Conservation (phyloP, 2,329 filamentous ascomycete species). For the Alternaria sp. region DNA sequence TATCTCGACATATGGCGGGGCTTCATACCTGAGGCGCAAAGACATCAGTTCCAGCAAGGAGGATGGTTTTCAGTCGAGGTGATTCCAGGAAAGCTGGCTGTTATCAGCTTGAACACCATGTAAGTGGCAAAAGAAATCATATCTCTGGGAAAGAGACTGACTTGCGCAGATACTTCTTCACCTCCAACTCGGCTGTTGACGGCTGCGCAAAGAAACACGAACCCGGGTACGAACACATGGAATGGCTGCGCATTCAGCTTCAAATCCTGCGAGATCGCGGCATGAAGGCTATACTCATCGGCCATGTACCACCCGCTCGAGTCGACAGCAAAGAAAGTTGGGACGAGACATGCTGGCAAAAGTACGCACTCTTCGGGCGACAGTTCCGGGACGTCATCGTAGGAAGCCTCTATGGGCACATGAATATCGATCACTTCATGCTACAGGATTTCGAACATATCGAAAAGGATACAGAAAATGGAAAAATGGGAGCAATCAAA, state of each 20-base stretch:
- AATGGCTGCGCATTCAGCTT: conserved; percentile 92
- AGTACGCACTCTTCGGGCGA: conserved; percentile 88
- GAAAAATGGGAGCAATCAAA: conserved; percentile 49
- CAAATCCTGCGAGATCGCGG: conserved; percentile 81
- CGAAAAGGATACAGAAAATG: conserved; percentile 63
- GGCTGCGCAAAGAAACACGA: conserved; percentile 82
- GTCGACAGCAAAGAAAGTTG: conserved; percentile 86
- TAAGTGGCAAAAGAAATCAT: conserved; percentile 33
- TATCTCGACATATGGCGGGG: conserved; percentile 82
- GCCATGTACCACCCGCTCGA: conserved; percentile 91
- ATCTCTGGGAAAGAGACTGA: not conserved
- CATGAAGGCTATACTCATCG: conserved; percentile 94
- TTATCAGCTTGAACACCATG: conserved; percentile 95
- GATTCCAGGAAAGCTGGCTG: conserved; percentile 82
- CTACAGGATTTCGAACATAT: conserved; percentile 86
- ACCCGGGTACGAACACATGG: conserved; percentile 92
- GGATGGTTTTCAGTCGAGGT: conserved; percentile 97
- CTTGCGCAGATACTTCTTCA: conserved; percentile 78
- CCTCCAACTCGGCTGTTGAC: conserved; percentile 91
- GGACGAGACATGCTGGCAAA: conserved; percentile 99
- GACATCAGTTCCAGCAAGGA: conserved; percentile 88
- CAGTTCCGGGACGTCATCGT: conserved; percentile 92
- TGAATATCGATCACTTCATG: conserved; percentile 99
- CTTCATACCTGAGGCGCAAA: conserved; percentile 92
- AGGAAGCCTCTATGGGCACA: conserved; percentile 85